Base-by-base conservation (phyloP, 2,329 filamentous ascomycete genomes). In the Stagonosporopsis chrysanthemi region DNA sequence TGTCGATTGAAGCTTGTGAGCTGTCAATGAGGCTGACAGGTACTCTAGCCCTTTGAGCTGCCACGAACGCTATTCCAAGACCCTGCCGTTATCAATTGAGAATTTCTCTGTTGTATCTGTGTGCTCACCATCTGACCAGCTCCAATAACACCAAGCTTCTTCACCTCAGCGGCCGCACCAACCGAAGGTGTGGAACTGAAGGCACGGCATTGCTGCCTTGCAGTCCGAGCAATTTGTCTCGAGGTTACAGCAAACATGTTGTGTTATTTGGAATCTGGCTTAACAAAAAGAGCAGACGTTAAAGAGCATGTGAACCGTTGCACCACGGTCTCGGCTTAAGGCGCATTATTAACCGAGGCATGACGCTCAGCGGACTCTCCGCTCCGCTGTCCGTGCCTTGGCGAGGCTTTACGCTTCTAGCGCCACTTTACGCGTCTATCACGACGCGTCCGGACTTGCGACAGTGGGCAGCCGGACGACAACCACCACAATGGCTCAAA, bases 21-120 rank as follows among this genome's bases (percentile, higher is more conserved):
- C 80, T 90, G 76, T 99, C 95, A 58, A 99, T 86, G 38, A 99
- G 77, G 11, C 86, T 92, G 12, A 99, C 94, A 2, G 92, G 90
- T 0, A 99, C 86, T 58, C 87, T 83, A 40, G 94, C 94, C 75
- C 83, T 92, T 65, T 91, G 88, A 40, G 94, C 92, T 47, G 94
- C 95, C 43, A 99, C 94, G 15, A 99, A 86, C 47, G 95, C 95
- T 76, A 99, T 99, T 58, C 95, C 95, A 41, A 99, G 82, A 58
- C 95, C 95, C 94, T 98, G 40, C 14, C 7, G 40, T 8, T 53
- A 65, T 77, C 52, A 77, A 65, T 60, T 53, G 15, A 36, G 11
- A 6, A 22, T 14, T 23, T 42, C 51, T 8, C 26, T 15, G 12
- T 40, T 8, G n/a, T 11, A 8, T 42, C 5, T 15, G 24, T 31